Conservation (phyloP, 2,329 filamentous ascomycete genomes). For the Alternaria sp. region DNA sequence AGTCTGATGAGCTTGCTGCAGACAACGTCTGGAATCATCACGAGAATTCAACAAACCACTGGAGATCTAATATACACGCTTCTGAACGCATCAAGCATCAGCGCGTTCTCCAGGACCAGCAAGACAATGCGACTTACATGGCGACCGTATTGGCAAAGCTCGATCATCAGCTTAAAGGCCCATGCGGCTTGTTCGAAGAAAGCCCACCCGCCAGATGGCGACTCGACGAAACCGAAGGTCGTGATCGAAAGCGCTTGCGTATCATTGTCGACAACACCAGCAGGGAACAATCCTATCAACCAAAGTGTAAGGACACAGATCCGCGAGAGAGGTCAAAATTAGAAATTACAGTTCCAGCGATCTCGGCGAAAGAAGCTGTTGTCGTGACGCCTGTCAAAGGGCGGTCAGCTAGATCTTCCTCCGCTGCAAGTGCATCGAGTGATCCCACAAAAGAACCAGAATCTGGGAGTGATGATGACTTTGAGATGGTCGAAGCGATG, state of each 20-base stretch:
- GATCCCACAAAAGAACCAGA: conserved; percentile 52
- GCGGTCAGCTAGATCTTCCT: conserved; percentile 32
- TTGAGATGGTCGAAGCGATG: conserved; percentile 93
- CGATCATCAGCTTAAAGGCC: conserved; percentile 77
- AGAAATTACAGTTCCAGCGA: conserved; percentile 54
- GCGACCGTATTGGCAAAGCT: conserved; percentile 79
- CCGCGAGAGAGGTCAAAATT: conserved; percentile 58
- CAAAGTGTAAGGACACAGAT: conserved; percentile 76
- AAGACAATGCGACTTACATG: conserved; percentile 84
- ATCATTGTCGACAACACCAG: conserved; percentile 77
- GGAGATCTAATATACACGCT: conserved; percentile 94
- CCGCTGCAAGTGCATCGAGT: conserved; percentile 33
- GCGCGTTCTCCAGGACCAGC: conserved; percentile 86
- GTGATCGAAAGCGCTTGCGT: conserved; percentile 91
- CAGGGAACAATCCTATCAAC: conserved; percentile 78
- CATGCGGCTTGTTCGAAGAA: conserved; percentile 81
- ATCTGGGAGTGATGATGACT: conserved; percentile 79
- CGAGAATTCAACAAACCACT: conserved; percentile 84
- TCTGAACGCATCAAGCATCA: conserved; percentile 94
- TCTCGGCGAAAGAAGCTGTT: conserved; percentile 42
- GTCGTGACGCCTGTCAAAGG: conserved; percentile 41
- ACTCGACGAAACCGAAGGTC: conserved; percentile 92
- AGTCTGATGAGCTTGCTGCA: conserved; percentile 69
- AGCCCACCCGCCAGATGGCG: conserved; percentile 78
- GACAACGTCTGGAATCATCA: conserved; percentile 82